Evolutionary conservation across 2,329 filamentous ascomycete genomes (phyloP), one percentile per base, ranked within the genome.

Genomic region (Byssothecium circinans): DNA sequence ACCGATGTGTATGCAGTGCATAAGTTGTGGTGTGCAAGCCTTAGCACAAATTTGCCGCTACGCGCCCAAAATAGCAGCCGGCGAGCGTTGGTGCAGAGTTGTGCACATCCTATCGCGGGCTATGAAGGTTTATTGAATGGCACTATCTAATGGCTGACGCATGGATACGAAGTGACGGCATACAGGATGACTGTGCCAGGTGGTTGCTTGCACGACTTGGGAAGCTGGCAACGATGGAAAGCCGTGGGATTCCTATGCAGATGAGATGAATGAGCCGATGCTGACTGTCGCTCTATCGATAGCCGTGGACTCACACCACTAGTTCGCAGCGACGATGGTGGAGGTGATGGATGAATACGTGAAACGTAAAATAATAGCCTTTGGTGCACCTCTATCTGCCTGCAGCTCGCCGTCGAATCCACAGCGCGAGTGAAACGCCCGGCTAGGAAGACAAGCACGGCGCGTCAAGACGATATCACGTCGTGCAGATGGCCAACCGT

Each of bases 1-100:
- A 54, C 53, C 59, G 53, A 62, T 55, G 52, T 63, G 62, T 61
- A 61, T 52, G 45, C 41, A 47, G 57, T 52, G 49, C n/a, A n/a
- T n/a, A n/a, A n/a, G n/a, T n/a, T n/a, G 52, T 59, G 53, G 57
- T 64, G 61, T 62, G 60, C 62, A 61, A 46, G 15, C 36, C 50
- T 39, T 46, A 53, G 65, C 63, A 68, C 61, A 66, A 61, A 25
- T 58, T 62, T 55, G 50, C 53, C 60, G 59, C 56, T 56, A 58
- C 25, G 47, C 43, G 41, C 62, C 60, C 57, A 54, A 67, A 66
- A 70, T 70, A 70, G 67, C 49, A 63, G 49, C 47, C 53, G 43
- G 25, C 41, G 43, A 41, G 15, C n/a, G 35, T 20, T 25, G 25
- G 34, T 38, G n/a, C 18, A 22, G 15, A 41, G 30, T 51, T 47